These are phyloP conservation scores for Parsonsia alboflavescens DNA, from an alignment of 257 asterid genomes.

Conservation along the genomic window DNA sequence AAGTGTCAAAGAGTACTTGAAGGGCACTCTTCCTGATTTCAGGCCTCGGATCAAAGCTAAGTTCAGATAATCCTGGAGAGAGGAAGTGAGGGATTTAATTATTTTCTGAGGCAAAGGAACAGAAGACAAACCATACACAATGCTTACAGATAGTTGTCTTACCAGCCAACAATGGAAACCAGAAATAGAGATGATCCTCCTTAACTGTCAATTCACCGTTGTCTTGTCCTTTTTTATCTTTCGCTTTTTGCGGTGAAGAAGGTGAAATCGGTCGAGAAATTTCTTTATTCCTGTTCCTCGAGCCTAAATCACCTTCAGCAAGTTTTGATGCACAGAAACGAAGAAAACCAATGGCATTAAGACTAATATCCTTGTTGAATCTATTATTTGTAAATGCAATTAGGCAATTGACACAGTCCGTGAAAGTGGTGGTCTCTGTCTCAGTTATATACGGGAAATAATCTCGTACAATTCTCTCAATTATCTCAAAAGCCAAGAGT, in stretches of 20 bases:
- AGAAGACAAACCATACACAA: not conserved
- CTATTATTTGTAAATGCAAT: conserved; percentile 95
- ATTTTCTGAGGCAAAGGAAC: conserved; percentile 4
- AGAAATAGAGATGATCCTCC: conserved; percentile 86
- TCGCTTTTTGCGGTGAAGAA: conserved; percentile 61
- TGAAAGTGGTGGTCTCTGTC: conserved; percentile 94
- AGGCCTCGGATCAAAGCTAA: conserved; percentile 94
- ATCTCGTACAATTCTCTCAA: conserved; percentile 94
- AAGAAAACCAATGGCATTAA: conserved; percentile 93
- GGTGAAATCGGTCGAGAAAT: conserved; percentile 48
- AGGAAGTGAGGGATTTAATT: conserved; percentile 16
- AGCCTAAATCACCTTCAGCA: conserved; percentile 85
- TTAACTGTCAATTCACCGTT: conserved; percentile 58
- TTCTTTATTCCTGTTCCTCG: conserved; percentile 40
- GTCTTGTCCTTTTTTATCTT: conserved; percentile 49
- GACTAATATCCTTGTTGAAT: conserved; percentile 91
- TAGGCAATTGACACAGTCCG: conserved; percentile 93
- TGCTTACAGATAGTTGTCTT: conserved; percentile 10
- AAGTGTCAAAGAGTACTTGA: conserved; percentile 86
- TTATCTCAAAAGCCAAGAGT: conserved; percentile 87
- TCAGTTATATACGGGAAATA: conserved; percentile 97
- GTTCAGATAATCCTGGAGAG: conserved; percentile 84
- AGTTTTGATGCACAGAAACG: conserved; percentile 95
- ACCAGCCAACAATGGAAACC: conserved; percentile 99
- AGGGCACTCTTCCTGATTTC: conserved; percentile 93